Evolutionary conservation across 768 basidiomycete genomes (phyloP), one percentile per base, ranked within the genome.

Genomic region (Mycena pura): DNA sequence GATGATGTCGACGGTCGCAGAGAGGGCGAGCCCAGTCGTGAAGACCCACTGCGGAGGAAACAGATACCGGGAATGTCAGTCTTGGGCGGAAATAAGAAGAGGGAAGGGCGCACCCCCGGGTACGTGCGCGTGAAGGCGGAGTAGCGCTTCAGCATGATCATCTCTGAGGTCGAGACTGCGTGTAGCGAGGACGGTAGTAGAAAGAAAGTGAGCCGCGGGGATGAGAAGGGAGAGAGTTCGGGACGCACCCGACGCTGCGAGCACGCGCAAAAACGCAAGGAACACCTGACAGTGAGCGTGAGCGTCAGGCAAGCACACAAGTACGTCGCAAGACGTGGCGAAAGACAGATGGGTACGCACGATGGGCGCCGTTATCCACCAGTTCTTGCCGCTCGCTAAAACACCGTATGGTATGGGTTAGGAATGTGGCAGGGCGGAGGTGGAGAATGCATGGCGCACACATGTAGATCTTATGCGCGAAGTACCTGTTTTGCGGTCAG

Each of bases 11-110:
- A 75, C 73, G 7, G 72, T 71, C 9, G 77, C 73, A 2, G 80
- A 81, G 40, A 81, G 68, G 2, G 75, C 73, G 6, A 81, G 73
- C 5, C 80, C 80, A 10, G 76, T 69, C 13, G 80, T 81, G 45
- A 81, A 80, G 9, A 81, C 53, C 73, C 77, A 79, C 80, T 81
- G 25, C 7, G 27, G 9, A 13, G 45, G 45, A 46, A 24, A 10
- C 8, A 43, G 8, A 43, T 43, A 43, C 9, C 19, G 44, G 14
- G 14, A n/a, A n/a, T n/a, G n/a, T n/a, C n/a, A n/a, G n/a, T n/a
- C n/a, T n/a, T 32, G 17, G 10, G 29, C 9, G 10, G n/a, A 11
- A 21, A 44, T 28, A 31, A 13, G 28, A 3, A 29, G 28, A 2
- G 13, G 8, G 50, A 17, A 29, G 21, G 28, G 64, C 68, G 32